Percentiles rank a stretch among this genome's conserved stretches.
Evolutionary conservation across 495 filamentous ascomycete species (phyloP).

Genomic region (Aspergillus coremiiformis): DNA sequence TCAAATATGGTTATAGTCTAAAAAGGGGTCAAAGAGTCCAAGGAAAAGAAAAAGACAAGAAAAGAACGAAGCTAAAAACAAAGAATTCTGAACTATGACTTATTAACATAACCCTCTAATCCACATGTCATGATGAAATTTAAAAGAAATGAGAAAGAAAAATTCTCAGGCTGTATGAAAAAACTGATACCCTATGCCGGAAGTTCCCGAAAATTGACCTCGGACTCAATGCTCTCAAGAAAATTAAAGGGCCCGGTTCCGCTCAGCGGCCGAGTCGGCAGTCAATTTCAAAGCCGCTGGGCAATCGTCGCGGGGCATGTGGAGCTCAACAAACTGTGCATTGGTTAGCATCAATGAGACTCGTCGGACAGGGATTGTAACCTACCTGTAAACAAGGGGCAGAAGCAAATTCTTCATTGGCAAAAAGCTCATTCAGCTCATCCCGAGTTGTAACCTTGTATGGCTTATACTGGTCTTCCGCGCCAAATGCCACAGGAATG

Average conservation of each 20-base stretch:
- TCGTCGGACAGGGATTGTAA: neutral
- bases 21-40: neutral
- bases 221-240: too few relatives aligned
- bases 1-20: too few relatives aligned
- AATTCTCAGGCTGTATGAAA: too few relatives aligned
- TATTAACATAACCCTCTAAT: neutral
- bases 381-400: constrained; percentile 40
- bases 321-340: constrained; percentile 72
- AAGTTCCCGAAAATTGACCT: too few relatives aligned
- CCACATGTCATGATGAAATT: neutral
- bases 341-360: constrained; percentile 16
- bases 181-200: too few relatives aligned
- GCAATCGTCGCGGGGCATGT: constrained; percentile 76
- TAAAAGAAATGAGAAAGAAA: too few relatives aligned
- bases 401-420: constrained; percentile 54
- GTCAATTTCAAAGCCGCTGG: constrained; percentile 61
- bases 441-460: constrained; percentile 65
- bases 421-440: constrained; percentile 61
- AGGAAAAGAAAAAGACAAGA: neutral
- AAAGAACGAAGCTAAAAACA: neutral
- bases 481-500: constrained; percentile 63
- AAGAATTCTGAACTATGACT: neutral
- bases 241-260: constrained; percentile 39
- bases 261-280: constrained; percentile 56
- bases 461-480: constrained; percentile 49